Conservation (phyloP, 169 alveolate species). For the Plasmodium ovale region DNA sequence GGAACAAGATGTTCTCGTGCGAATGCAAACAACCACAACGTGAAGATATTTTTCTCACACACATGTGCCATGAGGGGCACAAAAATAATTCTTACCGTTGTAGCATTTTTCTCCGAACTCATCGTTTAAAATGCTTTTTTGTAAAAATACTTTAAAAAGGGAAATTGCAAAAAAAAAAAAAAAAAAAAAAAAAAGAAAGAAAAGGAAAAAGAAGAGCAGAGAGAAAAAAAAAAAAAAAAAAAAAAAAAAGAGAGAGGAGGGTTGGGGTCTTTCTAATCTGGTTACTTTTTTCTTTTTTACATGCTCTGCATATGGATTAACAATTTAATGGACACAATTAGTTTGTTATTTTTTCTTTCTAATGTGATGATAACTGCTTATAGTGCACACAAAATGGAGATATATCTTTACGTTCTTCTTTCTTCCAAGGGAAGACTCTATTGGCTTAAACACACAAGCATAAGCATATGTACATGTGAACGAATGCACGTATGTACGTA, state of each 20-base stretch:
- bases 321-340: background rate
- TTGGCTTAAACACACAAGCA: background rate
- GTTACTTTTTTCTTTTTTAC: background rate
- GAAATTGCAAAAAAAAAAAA: constrained; percentile 12
- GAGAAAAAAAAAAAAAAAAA: constrained; percentile 10
- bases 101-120: constrained; percentile 75
- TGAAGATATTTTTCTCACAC: no score
- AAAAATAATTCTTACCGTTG: constrained; percentile 39
- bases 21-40: no score
- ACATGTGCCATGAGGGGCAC: no score
- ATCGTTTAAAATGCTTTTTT: constrained; percentile 18
- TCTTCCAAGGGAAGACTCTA: background rate
- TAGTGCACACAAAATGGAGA: background rate
- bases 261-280: no score
- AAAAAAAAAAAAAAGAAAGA: constrained; percentile 20
- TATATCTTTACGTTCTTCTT: background rate
- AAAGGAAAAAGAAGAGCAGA: background rate
- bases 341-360: no score
- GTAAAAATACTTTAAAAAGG: background rate
- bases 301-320: constrained; percentile 1
- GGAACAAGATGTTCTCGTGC: no score
- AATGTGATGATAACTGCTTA: no score
- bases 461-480: background rate
- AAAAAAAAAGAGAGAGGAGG: constrained; percentile 7
- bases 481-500: background rate